Percentiles rank a stretch among this genome's conserved stretches.
phyloP scores from a whole-genome alignment of 1,139 yeast species.

The Nakaseomyces nivariensis region DNA sequence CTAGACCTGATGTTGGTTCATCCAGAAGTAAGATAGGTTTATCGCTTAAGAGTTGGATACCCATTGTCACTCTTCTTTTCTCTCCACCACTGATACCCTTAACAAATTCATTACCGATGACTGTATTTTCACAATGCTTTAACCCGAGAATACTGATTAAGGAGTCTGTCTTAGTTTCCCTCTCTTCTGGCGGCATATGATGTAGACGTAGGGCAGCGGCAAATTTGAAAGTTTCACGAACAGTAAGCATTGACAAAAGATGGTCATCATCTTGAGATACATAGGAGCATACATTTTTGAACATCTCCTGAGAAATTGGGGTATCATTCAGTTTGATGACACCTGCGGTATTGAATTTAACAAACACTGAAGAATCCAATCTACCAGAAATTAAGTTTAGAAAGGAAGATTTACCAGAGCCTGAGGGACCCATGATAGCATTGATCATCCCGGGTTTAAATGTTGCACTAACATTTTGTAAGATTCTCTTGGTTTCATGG shows the following conservation, averaged over 20 bases:
- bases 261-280: constrained; percentile 77
- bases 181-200: constrained; percentile 27
- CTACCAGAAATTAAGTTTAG: constrained; percentile 60
- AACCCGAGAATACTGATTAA: constrained; percentile 61
- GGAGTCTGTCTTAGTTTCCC: constrained; percentile 38
- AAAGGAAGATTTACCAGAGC: constrained; percentile 74
- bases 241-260: constrained; percentile 60
- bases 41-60: constrained; percentile 60
- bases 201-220: constrained; percentile 61
- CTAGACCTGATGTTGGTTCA: constrained; percentile 86
- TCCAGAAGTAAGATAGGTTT: constrained; percentile 68
- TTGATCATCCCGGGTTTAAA: constrained; percentile 61
- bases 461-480: constrained; percentile 44
- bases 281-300: constrained; percentile 52
- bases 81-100: constrained; percentile 88
- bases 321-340: constrained; percentile 35
- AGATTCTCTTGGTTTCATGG: constrained; percentile 30
- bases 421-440: constrained; percentile 85
- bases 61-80: constrained; percentile 72
- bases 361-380: constrained; percentile 36
- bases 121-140: constrained; percentile 65
- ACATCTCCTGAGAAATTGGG: constrained; percentile 35
- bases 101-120: constrained; percentile 60
- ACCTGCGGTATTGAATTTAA: constrained; percentile 35
- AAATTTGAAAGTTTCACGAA: constrained; percentile 60